A percentile compares a stretch with the other conserved stretches of the same genome.
Evolutionary conservation across 1,284 basidiomycete species (phyloP).

Genomic region (Heterobasidion annosum): DNA sequence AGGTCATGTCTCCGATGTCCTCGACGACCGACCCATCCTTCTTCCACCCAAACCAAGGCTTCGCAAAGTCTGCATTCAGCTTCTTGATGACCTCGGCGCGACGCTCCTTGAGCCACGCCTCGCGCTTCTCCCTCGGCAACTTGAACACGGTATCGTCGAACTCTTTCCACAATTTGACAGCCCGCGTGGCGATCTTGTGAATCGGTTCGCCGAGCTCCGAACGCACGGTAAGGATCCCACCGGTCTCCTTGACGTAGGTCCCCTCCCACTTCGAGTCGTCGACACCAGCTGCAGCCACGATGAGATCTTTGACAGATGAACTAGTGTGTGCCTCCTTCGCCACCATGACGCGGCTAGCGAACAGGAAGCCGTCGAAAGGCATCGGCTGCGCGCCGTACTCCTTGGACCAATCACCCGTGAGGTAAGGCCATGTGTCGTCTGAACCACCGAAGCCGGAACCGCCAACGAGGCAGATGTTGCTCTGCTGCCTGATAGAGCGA

Average conservation of each 20-base stretch:
- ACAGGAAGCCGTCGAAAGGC: conserved; percentile 98
- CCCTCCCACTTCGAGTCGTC: conserved; percentile 90
- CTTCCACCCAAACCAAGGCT: conserved; percentile 97
- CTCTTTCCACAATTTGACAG: conserved; percentile 96
- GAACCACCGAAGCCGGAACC: conserved; percentile 97
- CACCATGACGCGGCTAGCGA: conserved; percentile 95
- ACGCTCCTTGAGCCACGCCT: conserved; percentile 80
- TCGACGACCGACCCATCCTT: conserved; percentile 79
- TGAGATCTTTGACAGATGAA: conserved; percentile 91
- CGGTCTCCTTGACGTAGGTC: conserved; percentile 91
- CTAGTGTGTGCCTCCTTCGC: conserved; percentile 97
- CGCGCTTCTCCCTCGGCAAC: conserved; percentile 91
- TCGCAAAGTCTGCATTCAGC: conserved; percentile 92
- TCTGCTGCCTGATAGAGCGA: conserved; percentile 78
- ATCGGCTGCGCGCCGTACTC: conserved; percentile 87
- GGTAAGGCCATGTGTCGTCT: conserved; percentile 95
- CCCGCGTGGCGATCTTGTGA: conserved; percentile 97
- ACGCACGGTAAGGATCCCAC: conserved; percentile 93
- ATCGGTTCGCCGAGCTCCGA: conserved; percentile 99
- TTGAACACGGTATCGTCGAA: conserved; percentile 96
- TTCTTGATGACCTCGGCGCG: conserved; percentile 87
- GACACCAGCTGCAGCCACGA: conserved; percentile 91
- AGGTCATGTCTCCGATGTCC: conserved; percentile 95
- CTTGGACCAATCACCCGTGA: conserved; percentile 93
- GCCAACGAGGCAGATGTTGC: conserved; percentile 86